These are phyloP conservation scores for Annulohypoxylon moriforme DNA, from an alignment of 495 filamentous ascomycete genomes.

Conservation along the genomic window DNA sequence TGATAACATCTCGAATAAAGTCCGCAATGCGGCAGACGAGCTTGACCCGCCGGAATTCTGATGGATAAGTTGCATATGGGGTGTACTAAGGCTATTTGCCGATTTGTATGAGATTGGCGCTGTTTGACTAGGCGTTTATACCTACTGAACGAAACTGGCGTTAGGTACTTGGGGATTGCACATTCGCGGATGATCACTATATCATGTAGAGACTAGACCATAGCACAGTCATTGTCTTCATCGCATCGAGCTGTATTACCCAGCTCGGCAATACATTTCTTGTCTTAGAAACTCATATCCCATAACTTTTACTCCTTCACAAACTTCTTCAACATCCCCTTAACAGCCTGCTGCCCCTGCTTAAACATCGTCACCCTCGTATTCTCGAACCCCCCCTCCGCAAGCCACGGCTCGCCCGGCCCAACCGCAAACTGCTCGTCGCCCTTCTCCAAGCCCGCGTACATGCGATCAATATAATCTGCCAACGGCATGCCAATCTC, in stretches of 20 bases:
- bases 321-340: slow-evolving; percentile 17
- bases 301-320: slow-evolving; percentile 13
- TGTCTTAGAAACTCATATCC: too few relatives aligned
- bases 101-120: not conserved
- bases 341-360: slow-evolving; percentile 29
- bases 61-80: not conserved
- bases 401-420: slow-evolving; percentile 29
- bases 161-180: not conserved
- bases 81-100: not conserved
- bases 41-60: slow-evolving; percentile 45
- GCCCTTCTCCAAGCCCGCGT: slow-evolving; percentile 58
- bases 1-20: slow-evolving; percentile 43
- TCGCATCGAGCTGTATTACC: not conserved
- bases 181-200: not conserved
- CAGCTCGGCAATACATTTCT: not conserved
- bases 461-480: slow-evolving; percentile 64
- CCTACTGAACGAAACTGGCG: not conserved
- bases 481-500: slow-evolving; percentile 67
- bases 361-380: slow-evolving; percentile 24
- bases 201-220: not conserved
- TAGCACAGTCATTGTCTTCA: not conserved
- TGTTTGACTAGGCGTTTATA: not conserved
- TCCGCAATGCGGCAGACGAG: slow-evolving; percentile 49
- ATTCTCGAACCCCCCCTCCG: slow-evolving; percentile 36
- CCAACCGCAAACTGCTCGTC: slow-evolving; percentile 53